Percentiles rank a stretch among this genome's conserved stretches.
Evolutionary conservation across 805 yeast species (phyloP).

Genomic region (Spathaspora sp.): DNA sequence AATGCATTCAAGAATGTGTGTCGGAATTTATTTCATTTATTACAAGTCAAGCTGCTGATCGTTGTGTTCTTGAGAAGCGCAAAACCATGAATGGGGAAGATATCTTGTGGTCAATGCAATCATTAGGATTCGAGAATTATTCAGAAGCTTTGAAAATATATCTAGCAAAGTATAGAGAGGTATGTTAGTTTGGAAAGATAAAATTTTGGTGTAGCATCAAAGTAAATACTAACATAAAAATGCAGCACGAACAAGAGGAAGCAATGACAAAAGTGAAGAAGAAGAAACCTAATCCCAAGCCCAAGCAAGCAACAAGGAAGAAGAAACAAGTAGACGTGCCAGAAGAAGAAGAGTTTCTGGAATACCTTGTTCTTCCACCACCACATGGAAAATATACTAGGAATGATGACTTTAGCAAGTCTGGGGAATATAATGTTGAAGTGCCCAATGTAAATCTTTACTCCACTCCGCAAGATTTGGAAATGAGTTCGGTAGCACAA

Average conservation of each 20-base stretch:
- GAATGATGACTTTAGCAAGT: background rate
- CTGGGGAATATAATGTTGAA: background rate
- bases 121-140: constrained; percentile 75
- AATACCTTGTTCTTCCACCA: background rate
- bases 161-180: constrained; percentile 24
- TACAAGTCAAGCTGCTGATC: constrained; percentile 77
- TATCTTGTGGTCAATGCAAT: constrained; percentile 60
- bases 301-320: constrained; percentile 1
- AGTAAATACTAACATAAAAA: constrained; percentile 8
- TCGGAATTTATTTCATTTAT: constrained; percentile 78
- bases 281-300: constrained; percentile 1
- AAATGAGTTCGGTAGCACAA: background rate
- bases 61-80: constrained; percentile 65
- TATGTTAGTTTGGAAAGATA: constrained; percentile 2
- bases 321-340: background rate
- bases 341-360: background rate
- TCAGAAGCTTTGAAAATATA: constrained; percentile 75
- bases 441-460: background rate
- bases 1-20: constrained; percentile 79
- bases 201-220: background rate
- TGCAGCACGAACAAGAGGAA: constrained; percentile 14
- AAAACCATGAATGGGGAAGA: constrained; percentile 81
- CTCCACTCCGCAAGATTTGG: background rate
- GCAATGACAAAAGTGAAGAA: constrained; percentile 10
- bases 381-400: background rate